phyloP scores from a whole-genome alignment of 768 basidiomycete species.

The Psilocybe cubensis region DNA sequence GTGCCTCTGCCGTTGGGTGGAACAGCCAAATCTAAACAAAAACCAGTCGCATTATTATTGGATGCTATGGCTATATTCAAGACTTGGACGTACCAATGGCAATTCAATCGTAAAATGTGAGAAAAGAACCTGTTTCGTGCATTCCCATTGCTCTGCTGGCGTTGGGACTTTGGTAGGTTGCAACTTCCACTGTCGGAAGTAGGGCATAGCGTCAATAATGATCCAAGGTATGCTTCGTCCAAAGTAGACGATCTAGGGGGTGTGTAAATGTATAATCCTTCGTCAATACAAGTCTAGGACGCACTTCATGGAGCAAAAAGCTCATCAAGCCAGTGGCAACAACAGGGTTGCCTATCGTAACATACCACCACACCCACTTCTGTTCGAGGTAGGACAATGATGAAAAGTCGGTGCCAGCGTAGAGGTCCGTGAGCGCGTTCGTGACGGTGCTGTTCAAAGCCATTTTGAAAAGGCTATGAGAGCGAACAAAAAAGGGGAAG shows the following conservation, averaged over 20 bases:
- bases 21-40: conserved; percentile 79
- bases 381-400: conserved; percentile 74
- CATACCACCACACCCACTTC: conserved; percentile 86
- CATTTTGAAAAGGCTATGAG: conserved; percentile 35
- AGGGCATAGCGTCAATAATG: conserved; percentile 92
- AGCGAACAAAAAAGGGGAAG: background rate
- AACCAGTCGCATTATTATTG: background rate
- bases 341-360: conserved; percentile 84
- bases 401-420: conserved; percentile 60
- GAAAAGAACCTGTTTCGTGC: conserved; percentile 91
- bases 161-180: conserved; percentile 88
- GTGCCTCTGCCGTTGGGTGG: conserved; percentile 84
- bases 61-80: too few relatives aligned
- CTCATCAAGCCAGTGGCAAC: conserved; percentile 94
- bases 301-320: conserved; percentile 92
- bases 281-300: conserved; percentile 26
- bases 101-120: conserved; percentile 96
- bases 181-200: conserved; percentile 93
- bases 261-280: background rate
- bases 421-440: conserved; percentile 37
- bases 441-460: conserved; percentile 42
- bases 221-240: conserved; percentile 95
- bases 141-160: conserved; percentile 87
- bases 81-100: conserved; percentile 68
- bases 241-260: conserved; percentile 86